A percentile compares a stretch with the other conserved stretches of the same genome.
Conservation (phyloP, 2,329 filamentous ascomycete genomes). For the Aspergillus udagawae region DNA sequence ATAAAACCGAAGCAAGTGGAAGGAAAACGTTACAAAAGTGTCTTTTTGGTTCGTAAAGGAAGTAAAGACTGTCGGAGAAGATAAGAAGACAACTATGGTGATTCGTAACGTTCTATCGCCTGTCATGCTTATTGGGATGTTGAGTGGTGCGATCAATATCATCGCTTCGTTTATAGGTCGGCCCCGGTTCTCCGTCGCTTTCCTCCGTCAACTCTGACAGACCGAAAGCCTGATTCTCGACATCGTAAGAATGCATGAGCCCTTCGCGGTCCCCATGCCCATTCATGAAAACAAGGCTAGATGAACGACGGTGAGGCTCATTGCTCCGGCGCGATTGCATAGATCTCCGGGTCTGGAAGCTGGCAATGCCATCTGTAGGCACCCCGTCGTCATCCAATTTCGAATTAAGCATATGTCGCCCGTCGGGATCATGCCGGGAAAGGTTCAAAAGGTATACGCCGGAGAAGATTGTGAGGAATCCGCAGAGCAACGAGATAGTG, state of each 20-base stretch:
- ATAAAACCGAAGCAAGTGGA: slow-evolving; percentile 8
- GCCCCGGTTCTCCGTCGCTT: slow-evolving; percentile 54
- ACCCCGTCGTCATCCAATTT: slow-evolving; percentile 61
- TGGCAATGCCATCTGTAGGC: slow-evolving; percentile 86
- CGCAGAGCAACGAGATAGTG: slow-evolving; percentile 85
- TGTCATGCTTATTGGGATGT: slow-evolving; percentile 30
- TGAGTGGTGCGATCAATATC: slow-evolving; percentile 22
- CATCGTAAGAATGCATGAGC: slow-evolving; percentile 83
- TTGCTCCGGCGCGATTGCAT: slow-evolving; percentile 82
- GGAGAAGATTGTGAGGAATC: slow-evolving; percentile 91
- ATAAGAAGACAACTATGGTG: slow-evolving; percentile 6
- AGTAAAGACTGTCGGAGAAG: slow-evolving; percentile 9
- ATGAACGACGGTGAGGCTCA: slow-evolving; percentile 56
- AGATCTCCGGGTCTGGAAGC: slow-evolving; percentile 82
- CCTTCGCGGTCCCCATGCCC: slow-evolving; percentile 66
- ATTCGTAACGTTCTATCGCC: slow-evolving; percentile 23
- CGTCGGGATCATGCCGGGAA: slow-evolving; percentile 86
- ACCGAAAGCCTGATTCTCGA: slow-evolving; percentile 73
- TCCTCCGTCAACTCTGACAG: slow-evolving; percentile 77
- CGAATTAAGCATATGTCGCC: slow-evolving; percentile 61
- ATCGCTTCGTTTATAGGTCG: slow-evolving; percentile 28
- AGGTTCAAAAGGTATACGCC: slow-evolving; percentile 95
- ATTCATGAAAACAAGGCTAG: slow-evolving; percentile 56
- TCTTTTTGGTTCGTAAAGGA: slow-evolving; percentile 20
- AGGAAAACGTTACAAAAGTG: slow-evolving; percentile 21